A percentile compares a stretch with the other conserved stretches of the same genome.
phyloP scores from a whole-genome alignment of 2,329 filamentous ascomycete species.

The Cercospora nicotianae region DNA sequence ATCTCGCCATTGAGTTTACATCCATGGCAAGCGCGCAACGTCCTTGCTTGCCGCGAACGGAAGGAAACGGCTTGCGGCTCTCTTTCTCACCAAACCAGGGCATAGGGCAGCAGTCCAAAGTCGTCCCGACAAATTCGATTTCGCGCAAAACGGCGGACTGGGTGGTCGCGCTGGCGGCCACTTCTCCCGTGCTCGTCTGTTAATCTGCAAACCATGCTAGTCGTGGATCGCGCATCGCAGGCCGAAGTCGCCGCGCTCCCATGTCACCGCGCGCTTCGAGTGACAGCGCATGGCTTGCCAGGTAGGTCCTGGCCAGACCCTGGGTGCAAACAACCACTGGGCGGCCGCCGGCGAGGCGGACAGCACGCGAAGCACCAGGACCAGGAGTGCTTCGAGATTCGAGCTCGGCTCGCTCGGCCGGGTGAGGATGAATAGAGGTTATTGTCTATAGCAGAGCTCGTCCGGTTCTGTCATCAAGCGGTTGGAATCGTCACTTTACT shows the following conservation, averaged over 20 bases:
- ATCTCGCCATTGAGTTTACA: constrained; percentile 20
- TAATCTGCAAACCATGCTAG: constrained; percentile 28
- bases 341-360: not conserved
- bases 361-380: not conserved
- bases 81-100: constrained; percentile 10
- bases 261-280: constrained; percentile 8
- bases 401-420: not conserved
- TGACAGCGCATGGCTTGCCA: constrained; percentile 19
- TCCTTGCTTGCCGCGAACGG: constrained; percentile 14
- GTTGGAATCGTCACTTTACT: not conserved
- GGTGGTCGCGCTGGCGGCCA: constrained; percentile 16
- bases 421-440: not conserved
- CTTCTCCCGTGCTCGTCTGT: not conserved
- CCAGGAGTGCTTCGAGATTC: not conserved
- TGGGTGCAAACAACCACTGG: constrained; percentile 17
- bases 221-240: constrained; percentile 21
- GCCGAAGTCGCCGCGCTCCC: constrained; percentile 24
- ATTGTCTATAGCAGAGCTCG: not conserved
- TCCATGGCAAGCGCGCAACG: constrained; percentile 19
- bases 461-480: not conserved
- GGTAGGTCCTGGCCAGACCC: constrained; percentile 13
- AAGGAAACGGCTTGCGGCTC: constrained; percentile 12
- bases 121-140: constrained; percentile 21
- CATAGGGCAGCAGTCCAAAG: constrained; percentile 21
- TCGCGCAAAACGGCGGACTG: constrained; percentile 21